Conservation (phyloP, 768 basidiomycete species). For the Pleurotus platypus region DNA sequence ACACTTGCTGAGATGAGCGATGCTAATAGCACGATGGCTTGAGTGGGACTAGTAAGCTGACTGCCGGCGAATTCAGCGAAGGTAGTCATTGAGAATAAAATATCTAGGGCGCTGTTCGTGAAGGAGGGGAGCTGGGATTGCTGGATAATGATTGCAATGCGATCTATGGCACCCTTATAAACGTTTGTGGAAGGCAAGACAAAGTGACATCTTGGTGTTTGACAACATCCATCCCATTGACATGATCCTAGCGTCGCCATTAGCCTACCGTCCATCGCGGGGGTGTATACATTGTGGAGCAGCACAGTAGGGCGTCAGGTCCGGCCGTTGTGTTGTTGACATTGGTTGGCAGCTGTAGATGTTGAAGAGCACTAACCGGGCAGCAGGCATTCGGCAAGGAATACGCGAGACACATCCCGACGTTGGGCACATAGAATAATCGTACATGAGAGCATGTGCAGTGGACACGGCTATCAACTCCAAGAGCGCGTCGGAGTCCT, state of each 20-base stretch:
- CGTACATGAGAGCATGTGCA: neutral
- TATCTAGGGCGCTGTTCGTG: neutral
- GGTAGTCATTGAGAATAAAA: neutral
- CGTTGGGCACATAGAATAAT: neutral
- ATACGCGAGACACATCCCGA: neutral
- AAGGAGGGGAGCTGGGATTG: neutral
- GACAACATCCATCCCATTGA: neutral
- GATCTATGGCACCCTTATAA: neutral
- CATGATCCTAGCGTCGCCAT: neutral
- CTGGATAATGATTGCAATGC: neutral
- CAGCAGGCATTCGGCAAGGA: neutral
- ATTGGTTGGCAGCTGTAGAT: neutral
- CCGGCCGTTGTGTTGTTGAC: neutral
- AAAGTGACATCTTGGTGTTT: neutral
- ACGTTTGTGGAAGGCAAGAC: neutral
- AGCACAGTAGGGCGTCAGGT: neutral
- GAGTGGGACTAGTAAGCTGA: slow-evolving; percentile 8
- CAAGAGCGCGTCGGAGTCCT: no score
- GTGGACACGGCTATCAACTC: neutral
- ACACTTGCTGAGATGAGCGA: slow-evolving; percentile 21
- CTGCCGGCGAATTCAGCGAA: slow-evolving; percentile 4
- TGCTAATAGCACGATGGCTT: slow-evolving; percentile 12
- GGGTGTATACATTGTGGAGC: neutral
- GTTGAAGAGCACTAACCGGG: neutral
- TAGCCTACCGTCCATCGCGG: neutral